phyloP scores from a whole-genome alignment of 768 basidiomycete genomes.

The Tulasnella sp. region DNA sequence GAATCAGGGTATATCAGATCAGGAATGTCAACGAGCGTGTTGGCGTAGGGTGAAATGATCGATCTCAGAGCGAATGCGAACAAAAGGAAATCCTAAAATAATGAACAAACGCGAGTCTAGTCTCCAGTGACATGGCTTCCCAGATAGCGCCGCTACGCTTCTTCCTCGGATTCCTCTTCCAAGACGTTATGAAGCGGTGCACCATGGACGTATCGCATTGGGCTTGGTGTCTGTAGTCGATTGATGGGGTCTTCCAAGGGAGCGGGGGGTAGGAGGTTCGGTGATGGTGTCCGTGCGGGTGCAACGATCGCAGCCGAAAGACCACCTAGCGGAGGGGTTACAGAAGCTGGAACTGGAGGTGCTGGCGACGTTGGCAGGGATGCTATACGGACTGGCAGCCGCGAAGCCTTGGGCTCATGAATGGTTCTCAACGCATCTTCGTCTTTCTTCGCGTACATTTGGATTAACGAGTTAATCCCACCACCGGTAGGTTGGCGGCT shows the following conservation, averaged over 20 bases:
- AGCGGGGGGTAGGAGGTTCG: slow-evolving; percentile 17
- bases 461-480: slow-evolving; percentile 40
- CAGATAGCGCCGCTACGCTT: slow-evolving; percentile 34
- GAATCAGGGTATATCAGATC: too few species aligned
- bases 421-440: slow-evolving; percentile 27
- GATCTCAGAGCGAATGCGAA: too few species aligned
- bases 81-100: too few species aligned
- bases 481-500: background rate
- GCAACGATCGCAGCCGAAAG: slow-evolving; percentile 6
- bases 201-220: slow-evolving; percentile 67
- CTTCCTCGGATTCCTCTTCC: slow-evolving; percentile 57
- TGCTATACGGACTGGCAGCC: slow-evolving; percentile 27
- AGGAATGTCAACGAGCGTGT: too few species aligned
- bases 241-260: slow-evolving; percentile 4
- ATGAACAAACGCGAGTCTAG: too few species aligned
- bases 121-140: too few species aligned
- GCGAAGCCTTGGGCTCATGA: slow-evolving; percentile 23
- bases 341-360: background rate
- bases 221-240: slow-evolving; percentile 31
- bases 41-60: too few species aligned
- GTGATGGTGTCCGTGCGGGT: slow-evolving; percentile 20
- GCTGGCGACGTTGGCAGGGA: background rate
- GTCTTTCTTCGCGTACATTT: slow-evolving; percentile 73
- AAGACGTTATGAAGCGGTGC: slow-evolving; percentile 78
- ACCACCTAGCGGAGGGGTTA: slow-evolving; percentile 6